phyloP scores from a whole-genome alignment of 352 stramenopile species.

The Phytophthora foliorum region DNA sequence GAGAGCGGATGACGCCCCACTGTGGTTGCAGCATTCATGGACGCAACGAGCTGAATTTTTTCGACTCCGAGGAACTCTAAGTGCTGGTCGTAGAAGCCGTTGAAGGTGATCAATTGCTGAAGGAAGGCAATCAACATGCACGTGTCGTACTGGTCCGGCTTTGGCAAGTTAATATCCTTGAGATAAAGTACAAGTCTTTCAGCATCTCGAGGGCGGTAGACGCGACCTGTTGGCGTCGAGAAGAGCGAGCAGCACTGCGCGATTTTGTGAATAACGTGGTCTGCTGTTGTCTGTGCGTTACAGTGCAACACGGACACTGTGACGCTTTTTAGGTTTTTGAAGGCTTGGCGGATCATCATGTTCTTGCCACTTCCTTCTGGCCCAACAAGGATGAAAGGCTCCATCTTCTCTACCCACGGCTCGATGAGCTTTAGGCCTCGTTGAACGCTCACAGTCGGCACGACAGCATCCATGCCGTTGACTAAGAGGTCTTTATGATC shows the following conservation, averaged over 20 bases:
- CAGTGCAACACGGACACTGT: slow-evolving; percentile 93
- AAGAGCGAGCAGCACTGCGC: slow-evolving; percentile 94
- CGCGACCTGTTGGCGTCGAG: slow-evolving; percentile 89
- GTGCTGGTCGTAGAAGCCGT: slow-evolving; percentile 96
- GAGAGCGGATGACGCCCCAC: slow-evolving; percentile 93
- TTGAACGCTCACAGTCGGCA: slow-evolving; percentile 88
- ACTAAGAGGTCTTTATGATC: slow-evolving; percentile 61
- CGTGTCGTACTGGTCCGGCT: slow-evolving; percentile 96
- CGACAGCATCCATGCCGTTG: slow-evolving; percentile 45
- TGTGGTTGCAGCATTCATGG: slow-evolving; percentile 95
- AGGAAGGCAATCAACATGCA: slow-evolving; percentile 97
- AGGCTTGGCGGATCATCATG: slow-evolving; percentile 94
- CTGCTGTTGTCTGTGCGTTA: slow-evolving; percentile 94
- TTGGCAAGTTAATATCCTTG: slow-evolving; percentile 97
- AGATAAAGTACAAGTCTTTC: slow-evolving; percentile 96
- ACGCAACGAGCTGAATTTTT: slow-evolving; percentile 94
- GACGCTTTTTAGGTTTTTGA: slow-evolving; percentile 79
- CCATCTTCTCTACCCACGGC: slow-evolving; percentile 93
- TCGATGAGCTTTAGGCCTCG: slow-evolving; percentile 90
- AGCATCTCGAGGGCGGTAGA: slow-evolving; percentile 94
- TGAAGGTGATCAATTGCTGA: slow-evolving; percentile 96
- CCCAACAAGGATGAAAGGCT: slow-evolving; percentile 96
- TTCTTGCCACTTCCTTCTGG: slow-evolving; percentile 96
- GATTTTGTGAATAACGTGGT: slow-evolving; percentile 97
- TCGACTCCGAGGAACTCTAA: slow-evolving; percentile 96